Percentiles rank a stretch among this genome's conserved stretches.
Conservation (phyloP, 2,329 filamentous ascomycete species). For the Aspergillus fijiensis region DNA sequence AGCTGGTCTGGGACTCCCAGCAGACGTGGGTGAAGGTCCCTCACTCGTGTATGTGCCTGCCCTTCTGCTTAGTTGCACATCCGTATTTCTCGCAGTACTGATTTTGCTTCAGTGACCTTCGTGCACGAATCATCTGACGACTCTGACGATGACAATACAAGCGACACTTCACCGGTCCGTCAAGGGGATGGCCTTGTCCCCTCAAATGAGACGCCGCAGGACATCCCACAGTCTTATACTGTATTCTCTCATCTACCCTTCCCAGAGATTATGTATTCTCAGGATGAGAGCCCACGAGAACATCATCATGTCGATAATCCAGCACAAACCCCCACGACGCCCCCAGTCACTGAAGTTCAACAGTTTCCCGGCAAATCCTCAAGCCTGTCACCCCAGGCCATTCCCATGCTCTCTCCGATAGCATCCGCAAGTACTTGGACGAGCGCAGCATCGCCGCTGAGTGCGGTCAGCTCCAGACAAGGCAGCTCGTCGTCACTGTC, state of each 20-base stretch:
- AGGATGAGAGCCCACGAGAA: neutral
- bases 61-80: neutral
- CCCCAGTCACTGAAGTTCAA: slow-evolving; percentile 10
- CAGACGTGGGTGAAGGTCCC: slow-evolving; percentile 36
- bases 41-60: slow-evolving; percentile 22
- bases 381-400: slow-evolving; percentile 12
- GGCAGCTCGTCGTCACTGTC: slow-evolving; percentile 19
- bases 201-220: neutral
- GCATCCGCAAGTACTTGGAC: slow-evolving; percentile 18
- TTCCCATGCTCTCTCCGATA: slow-evolving; percentile 14
- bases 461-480: slow-evolving; percentile 13
- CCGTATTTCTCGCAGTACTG: neutral
- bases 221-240: neutral
- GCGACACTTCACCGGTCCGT: slow-evolving; percentile 1
- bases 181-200: neutral
- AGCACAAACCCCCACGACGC: neutral
- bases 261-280: neutral
- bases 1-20: slow-evolving; percentile 31
- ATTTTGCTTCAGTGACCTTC: slow-evolving; percentile 25
- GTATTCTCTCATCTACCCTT: neutral
- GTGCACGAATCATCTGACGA: slow-evolving; percentile 25
- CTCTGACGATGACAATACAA: slow-evolving; percentile 8
- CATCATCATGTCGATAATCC: slow-evolving; percentile 1
- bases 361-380: slow-evolving; percentile 10
- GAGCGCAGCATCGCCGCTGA: slow-evolving; percentile 11